These are phyloP conservation scores for Hypoxylon perforatum DNA, from an alignment of 495 filamentous ascomycete species.

Conservation along the genomic window DNA sequence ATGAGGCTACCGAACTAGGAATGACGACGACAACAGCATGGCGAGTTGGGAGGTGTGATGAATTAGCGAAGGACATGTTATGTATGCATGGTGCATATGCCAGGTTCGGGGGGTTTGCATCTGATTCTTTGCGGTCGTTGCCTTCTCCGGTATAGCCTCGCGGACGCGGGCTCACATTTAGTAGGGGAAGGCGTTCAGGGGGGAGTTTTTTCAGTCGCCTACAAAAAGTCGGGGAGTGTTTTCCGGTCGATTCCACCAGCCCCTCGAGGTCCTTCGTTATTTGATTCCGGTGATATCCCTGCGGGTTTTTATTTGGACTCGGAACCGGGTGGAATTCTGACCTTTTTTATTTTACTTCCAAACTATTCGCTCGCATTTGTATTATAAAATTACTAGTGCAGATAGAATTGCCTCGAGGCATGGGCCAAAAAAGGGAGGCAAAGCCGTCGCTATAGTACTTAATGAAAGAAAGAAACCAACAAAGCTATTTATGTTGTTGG, in stretches of 20 bases:
- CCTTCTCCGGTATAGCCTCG: constrained; percentile 8
- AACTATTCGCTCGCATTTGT: constrained; percentile 27
- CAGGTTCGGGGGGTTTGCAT: constrained; percentile 13
- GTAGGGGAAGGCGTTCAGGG: constrained; percentile 26
- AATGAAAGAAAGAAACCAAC: constrained; percentile 24
- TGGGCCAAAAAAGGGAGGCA: constrained; percentile 23
- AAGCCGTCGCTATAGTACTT: constrained; percentile 30
- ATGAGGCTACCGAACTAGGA: constrained; percentile 1
- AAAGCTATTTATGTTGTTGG: background rate
- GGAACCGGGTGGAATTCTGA: constrained; percentile 19
- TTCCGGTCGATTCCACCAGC: constrained; percentile 4
- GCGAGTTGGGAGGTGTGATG: constrained; percentile 24
- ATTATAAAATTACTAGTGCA: constrained; percentile 41
- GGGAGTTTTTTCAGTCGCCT: constrained; percentile 21
- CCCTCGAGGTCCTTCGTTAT: constrained; percentile 30
- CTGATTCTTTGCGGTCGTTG: constrained; percentile 30
- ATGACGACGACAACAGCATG: constrained; percentile 17
- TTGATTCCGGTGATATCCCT: constrained; percentile 40
- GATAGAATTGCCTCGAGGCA: constrained; percentile 48
- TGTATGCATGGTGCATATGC: constrained; percentile 35
- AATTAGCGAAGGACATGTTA: constrained; percentile 21
- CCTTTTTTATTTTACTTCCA: constrained; percentile 3
- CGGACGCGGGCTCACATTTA: constrained; percentile 20
- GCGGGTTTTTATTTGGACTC: constrained; percentile 31
- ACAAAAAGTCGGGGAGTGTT: constrained; percentile 25